Evolutionary conservation across 768 basidiomycete species (phyloP).

Genomic region (Russula sp.): DNA sequence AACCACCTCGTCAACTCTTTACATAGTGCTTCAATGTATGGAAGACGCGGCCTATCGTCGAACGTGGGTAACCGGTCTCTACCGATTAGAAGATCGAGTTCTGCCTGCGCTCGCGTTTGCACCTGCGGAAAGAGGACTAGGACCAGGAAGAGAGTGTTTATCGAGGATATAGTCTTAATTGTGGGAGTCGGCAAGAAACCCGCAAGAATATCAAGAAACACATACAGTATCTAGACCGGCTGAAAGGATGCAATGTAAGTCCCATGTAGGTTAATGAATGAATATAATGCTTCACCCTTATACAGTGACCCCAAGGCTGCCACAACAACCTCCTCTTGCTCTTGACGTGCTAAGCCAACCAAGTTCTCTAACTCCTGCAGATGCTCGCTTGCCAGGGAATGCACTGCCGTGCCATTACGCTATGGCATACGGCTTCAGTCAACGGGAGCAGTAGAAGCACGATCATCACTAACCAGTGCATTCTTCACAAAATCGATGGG

Average conservation of each 20-base stretch:
- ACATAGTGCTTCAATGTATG: not conserved
- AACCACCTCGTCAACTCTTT: not conserved
- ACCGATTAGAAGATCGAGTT: constrained; percentile 35
- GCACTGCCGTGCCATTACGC: constrained; percentile 13
- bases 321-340: not conserved
- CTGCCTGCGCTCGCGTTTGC: constrained; percentile 29
- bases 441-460: not conserved
- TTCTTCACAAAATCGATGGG: constrained; percentile 9
- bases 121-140: constrained; percentile 12
- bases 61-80: constrained; percentile 34
- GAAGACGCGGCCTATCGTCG: constrained; percentile 27
- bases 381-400: constrained; percentile 10
- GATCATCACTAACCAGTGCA: constrained; percentile 1
- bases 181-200: not conserved
- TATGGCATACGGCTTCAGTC: not conserved
- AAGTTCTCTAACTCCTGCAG: constrained; percentile 12
- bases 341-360: not conserved
- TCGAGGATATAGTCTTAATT: constrained; percentile 15
- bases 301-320: constrained; percentile 14
- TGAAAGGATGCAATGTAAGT: not conserved
- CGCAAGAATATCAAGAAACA: not conserved
- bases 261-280: not conserved
- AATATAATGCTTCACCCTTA: not conserved
- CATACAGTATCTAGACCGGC: constrained; percentile 17
- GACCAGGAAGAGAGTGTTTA: constrained; percentile 11